These are phyloP conservation scores for Alternaria alternata DNA, from an alignment of 2,329 filamentous ascomycete species.

Conservation along the genomic window DNA sequence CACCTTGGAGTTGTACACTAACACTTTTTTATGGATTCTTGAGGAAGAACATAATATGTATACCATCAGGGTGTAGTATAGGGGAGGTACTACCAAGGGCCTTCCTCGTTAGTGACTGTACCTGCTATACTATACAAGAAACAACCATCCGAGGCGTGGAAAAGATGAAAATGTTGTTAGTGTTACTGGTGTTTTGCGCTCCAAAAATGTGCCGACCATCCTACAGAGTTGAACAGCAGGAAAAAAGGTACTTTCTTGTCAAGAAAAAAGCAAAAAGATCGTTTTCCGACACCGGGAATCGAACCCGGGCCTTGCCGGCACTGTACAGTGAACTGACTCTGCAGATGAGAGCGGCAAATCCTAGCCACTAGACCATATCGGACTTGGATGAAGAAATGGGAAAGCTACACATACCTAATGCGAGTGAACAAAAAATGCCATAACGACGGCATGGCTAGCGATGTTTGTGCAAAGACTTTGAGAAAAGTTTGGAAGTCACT, in stretches of 20 bases:
- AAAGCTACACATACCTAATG: no score
- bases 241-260: neutral
- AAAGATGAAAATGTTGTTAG: no score
- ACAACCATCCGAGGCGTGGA: fast-evolving
- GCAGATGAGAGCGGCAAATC: slow-evolving; percentile 22
- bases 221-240: no score
- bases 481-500: neutral
- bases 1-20: no score
- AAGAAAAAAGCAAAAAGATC: slow-evolving; percentile 1
- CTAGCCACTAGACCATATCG: slow-evolving; percentile 25
- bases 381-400: slow-evolving; percentile 3
- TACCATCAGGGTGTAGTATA: no score
- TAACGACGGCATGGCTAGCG: neutral
- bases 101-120: no score
- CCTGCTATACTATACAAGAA: no score
- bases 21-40: no score
- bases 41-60: no score
- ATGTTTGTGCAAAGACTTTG: neutral
- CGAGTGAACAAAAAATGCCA: neutral
- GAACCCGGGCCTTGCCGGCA: slow-evolving; percentile 24
- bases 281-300: slow-evolving; percentile 26
- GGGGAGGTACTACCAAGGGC: no score
- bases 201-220: no score
- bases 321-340: slow-evolving; percentile 16
- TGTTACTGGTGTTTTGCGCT: no score